Base-by-base conservation (phyloP, 257 asterid genomes). In the Solanum infundibuliforme region DNA sequence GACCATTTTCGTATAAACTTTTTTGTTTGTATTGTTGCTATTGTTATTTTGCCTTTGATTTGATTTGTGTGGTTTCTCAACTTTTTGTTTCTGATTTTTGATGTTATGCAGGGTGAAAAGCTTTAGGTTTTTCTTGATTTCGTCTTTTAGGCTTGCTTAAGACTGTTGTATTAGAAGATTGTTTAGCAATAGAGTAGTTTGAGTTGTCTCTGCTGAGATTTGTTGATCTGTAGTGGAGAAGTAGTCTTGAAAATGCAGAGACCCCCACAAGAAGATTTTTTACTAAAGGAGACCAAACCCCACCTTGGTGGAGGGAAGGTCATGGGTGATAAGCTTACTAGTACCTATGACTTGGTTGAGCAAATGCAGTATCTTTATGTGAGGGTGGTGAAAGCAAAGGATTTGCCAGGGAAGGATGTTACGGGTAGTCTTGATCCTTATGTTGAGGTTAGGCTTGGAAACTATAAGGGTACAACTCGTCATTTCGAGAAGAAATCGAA, bases 321-420 rank as follows among this genome's bases (percentile, higher is more conserved):
- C 62, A 90, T 95, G 1, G 95, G 96, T 58, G 96, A 93, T 79
- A 93, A 94, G 91, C 92, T 93, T 72, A 92, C 94, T 16, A 94
- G 95, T 88, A 94, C 96, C 88, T 94, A 94, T 93, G 98, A 93
- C 89, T 94, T 94, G 27, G 95, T 94, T 36, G 98, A 94, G 92
- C 96, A 93, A 86, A 95, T 95, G 98, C 94, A 95, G 74, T 95
- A 91, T 89, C 96, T 95, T 58, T 94, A 94, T 38, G 96, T 95
- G 60, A 93, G 95, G 31, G 98, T 94, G 8, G 95, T 93, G 60
- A 94, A 94, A 90, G 95, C 98, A 2, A 94, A 88, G 87, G 98
- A 94, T 76, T 87, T 95, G 41, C 96, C 95, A 0, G 95, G 91
- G 16, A 95, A 92, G 90, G 96, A 94, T 87, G 87, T 94, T 5